Percentiles rank a stretch among this genome's conserved stretches.
Conservation (phyloP, 2,329 filamentous ascomycete genomes). For the Phaeosphaeriaceae sp. region DNA sequence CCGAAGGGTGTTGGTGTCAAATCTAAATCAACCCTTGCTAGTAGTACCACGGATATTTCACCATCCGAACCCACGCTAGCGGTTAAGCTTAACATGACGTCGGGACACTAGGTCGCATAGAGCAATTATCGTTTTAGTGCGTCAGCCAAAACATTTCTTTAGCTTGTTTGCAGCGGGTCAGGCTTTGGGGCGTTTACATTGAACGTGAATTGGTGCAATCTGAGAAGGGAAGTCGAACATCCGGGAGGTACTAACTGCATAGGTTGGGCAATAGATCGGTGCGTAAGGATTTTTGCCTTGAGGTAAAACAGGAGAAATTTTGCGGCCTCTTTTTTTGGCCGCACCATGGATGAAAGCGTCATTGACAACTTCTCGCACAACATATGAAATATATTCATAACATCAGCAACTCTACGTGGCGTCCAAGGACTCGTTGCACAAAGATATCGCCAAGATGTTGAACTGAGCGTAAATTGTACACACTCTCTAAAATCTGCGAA, state of each 20-base stretch:
- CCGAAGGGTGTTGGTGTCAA: neutral
- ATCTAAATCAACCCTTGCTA: constrained; percentile 2
- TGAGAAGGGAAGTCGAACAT: neutral
- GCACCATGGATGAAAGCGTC: too few species aligned
- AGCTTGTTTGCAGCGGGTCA: neutral
- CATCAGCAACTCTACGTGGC: too few species aligned
- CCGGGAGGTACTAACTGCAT: neutral
- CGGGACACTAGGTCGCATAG: neutral
- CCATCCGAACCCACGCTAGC: constrained; percentile 1
- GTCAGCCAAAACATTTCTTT: neutral
- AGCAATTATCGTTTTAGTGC: neutral
- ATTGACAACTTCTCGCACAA: too few species aligned
- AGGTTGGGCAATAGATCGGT: neutral
- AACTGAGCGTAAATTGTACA: too few species aligned
- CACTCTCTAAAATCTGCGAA: too few species aligned
- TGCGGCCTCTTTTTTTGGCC: too few species aligned
- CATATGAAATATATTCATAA: too few species aligned
- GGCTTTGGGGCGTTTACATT: neutral
- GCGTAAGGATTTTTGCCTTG: too few species aligned
- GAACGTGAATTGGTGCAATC: too few species aligned
- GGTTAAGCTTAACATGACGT: constrained; percentile 8
- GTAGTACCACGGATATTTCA: constrained; percentile 1
- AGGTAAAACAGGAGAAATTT: too few species aligned
- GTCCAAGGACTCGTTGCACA: too few species aligned
- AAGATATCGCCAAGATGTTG: too few species aligned